These are phyloP conservation scores for Macaranga tanarius DNA, from an alignment of 441 rosid genomes.

Conservation along the genomic window DNA sequence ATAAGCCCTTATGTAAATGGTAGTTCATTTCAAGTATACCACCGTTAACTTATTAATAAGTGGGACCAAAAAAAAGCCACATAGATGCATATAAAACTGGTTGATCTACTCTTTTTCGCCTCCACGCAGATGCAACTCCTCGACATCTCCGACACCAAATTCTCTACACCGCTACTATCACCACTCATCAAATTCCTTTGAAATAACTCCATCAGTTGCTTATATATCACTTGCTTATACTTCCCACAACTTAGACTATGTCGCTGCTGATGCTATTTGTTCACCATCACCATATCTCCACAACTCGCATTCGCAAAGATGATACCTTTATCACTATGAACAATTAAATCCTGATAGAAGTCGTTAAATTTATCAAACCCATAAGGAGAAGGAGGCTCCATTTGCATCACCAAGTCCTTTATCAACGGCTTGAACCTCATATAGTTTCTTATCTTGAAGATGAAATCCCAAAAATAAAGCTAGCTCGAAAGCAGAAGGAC, in stretches of 20 bases:
- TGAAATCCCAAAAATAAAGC: conserved; percentile 60
- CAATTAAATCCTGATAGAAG: conserved; percentile 47
- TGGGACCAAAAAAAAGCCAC: too few relatives aligned
- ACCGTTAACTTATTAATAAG: too few relatives aligned
- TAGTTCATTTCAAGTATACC: too few relatives aligned
- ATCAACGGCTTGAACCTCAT: conserved; percentile 7
- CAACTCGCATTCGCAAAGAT: conserved; percentile 5
- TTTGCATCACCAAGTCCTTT: conserved; percentile 20
- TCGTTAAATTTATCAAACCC: conserved; percentile 23
- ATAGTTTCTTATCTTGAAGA: conserved; percentile 37
- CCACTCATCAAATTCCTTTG: conserved; percentile 34
- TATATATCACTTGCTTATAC: conserved; percentile 49
- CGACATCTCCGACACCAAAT: conserved; percentile 38
- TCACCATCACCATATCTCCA: conserved; percentile 23
- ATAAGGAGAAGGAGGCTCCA: conserved; percentile 29
- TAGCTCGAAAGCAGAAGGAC: conserved; percentile 63
- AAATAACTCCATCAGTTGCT: conserved; percentile 62
- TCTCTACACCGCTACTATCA: conserved; percentile 34
- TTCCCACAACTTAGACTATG: conserved; percentile 49
- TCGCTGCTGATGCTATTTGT: conserved; percentile 29
- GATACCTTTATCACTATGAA: conserved; percentile 36
- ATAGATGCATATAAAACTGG: too few relatives aligned
- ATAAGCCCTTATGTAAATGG: too few relatives aligned
- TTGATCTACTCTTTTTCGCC: too few relatives aligned
- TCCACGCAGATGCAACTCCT: too few relatives aligned